Conservation (phyloP, 2,329 filamentous ascomycete species). For the Hypomyces perniciosus region DNA sequence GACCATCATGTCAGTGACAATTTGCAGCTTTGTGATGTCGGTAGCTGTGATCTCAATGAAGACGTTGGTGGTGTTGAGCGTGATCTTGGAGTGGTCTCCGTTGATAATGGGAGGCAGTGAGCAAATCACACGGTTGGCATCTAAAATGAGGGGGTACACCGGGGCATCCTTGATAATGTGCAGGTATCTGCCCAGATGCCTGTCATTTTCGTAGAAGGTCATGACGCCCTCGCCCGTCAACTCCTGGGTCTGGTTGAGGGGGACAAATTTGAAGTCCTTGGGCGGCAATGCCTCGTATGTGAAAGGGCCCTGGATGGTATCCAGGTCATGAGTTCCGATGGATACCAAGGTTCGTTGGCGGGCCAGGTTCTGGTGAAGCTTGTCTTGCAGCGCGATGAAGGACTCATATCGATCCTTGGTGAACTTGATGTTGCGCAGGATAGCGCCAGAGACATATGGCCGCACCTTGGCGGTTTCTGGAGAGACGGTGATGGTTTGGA, state of each 20-base stretch:
- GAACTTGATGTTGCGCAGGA: constrained; percentile 87
- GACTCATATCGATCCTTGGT: constrained; percentile 87
- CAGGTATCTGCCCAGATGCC: constrained; percentile 81
- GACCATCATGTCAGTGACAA: constrained; percentile 91
- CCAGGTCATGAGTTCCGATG: constrained; percentile 94
- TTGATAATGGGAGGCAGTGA: constrained; percentile 98
- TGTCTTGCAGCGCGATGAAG: constrained; percentile 97
- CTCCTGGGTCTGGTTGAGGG: constrained; percentile 83
- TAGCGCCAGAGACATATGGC: constrained; percentile 82
- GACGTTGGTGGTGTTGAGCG: constrained; percentile 81
- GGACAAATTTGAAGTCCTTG: constrained; percentile 85
- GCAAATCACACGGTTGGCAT: constrained; percentile 79
- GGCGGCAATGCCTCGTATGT: constrained; percentile 89
- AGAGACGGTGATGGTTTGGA: constrained; percentile 75
- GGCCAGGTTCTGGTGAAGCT: constrained; percentile 93
- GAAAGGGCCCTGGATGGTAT: constrained; percentile 90
- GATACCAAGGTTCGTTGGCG: constrained; percentile 90
- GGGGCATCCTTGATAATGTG: constrained; percentile 92
- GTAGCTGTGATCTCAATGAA: constrained; percentile 97
- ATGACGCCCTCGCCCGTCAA: constrained; percentile 88
- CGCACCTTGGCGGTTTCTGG: constrained; percentile 71
- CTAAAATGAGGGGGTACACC: constrained; percentile 93
- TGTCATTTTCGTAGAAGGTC: constrained; percentile 92
- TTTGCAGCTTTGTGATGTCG: constrained; percentile 91
- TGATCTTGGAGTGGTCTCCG: constrained; percentile 94